These are phyloP conservation scores for Fusarium nelsonii DNA, from an alignment of 2,329 filamentous ascomycete species.

Conservation along the genomic window DNA sequence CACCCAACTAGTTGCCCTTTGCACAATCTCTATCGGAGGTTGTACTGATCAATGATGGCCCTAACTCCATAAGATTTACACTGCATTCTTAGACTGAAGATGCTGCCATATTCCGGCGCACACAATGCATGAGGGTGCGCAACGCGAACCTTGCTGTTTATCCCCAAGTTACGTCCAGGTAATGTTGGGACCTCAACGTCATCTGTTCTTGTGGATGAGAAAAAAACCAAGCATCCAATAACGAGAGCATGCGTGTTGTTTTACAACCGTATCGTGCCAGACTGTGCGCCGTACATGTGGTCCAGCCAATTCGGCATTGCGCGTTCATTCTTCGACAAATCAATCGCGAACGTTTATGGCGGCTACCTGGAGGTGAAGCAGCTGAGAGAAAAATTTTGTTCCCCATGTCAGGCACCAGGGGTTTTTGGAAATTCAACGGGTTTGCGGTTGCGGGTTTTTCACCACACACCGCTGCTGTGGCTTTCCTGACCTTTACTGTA, in stretches of 20 bases:
- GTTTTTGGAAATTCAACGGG: slow-evolving; percentile 30
- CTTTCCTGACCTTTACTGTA: slow-evolving; percentile 14
- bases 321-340: slow-evolving; percentile 25
- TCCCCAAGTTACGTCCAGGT: slow-evolving; percentile 4
- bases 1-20: background rate
- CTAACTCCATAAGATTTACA: slow-evolving; percentile 14
- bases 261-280: slow-evolving; percentile 4
- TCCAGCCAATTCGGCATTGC: slow-evolving; percentile 12
- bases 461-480: slow-evolving; percentile 38
- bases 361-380: slow-evolving; percentile 27
- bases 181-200: slow-evolving; percentile 21
- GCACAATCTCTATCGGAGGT: background rate
- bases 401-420: slow-evolving; percentile 24
- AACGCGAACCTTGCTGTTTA: slow-evolving; percentile 29
- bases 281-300: slow-evolving; percentile 10
- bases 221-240: slow-evolving; percentile 28
- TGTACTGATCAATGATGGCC: slow-evolving; percentile 1
- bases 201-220: slow-evolving; percentile 28
- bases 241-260: slow-evolving; percentile 11
- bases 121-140: slow-evolving; percentile 21
- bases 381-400: background rate
- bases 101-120: slow-evolving; percentile 10
- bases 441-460: slow-evolving; percentile 34
- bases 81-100: slow-evolving; percentile 12
- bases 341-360: slow-evolving; percentile 21